phyloP scores from a whole-genome alignment of 2,329 filamentous ascomycete species.

The Tolypocladium tundrense region DNA sequence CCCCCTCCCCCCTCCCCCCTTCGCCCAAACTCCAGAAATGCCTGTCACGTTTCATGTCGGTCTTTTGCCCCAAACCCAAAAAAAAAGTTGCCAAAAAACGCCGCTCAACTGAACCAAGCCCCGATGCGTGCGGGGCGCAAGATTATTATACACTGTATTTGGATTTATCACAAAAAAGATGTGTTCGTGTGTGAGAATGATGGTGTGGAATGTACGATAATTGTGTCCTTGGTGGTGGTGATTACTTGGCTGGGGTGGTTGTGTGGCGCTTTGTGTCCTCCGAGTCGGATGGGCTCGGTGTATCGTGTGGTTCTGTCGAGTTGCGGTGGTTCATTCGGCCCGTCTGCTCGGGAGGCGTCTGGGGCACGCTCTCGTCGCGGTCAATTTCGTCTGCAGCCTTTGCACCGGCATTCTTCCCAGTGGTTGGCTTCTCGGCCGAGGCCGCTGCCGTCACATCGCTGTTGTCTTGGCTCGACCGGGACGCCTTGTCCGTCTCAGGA shows the following conservation, averaged over 20 bases:
- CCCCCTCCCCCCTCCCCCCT: too few relatives aligned
- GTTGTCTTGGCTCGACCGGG: not conserved
- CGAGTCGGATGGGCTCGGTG: not conserved
- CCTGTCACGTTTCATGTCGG: not conserved
- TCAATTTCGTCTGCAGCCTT: not conserved
- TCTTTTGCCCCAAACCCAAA: not conserved
- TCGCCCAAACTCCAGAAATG: not conserved
- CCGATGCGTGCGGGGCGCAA: not conserved
- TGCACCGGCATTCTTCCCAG: not conserved
- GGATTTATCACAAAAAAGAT: not conserved
- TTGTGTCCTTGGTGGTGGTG: not conserved
- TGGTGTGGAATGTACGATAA: not conserved
- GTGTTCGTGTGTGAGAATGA: not conserved
- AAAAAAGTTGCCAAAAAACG: not conserved
- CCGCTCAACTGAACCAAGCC: not conserved
- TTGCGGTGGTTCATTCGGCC: not conserved
- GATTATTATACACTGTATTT: not conserved
- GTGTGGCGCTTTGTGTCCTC: not conserved
- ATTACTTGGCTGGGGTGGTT: not conserved
- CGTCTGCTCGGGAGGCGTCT: not conserved
- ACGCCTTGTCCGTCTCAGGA: not conserved
- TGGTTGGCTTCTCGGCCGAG: not conserved
- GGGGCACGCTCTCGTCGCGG: not conserved
- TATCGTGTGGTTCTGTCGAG: not conserved
- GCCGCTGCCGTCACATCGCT: not conserved